Evolutionary conservation across 768 basidiomycete species (phyloP).

Genomic region (Myochromella boudieri): DNA sequence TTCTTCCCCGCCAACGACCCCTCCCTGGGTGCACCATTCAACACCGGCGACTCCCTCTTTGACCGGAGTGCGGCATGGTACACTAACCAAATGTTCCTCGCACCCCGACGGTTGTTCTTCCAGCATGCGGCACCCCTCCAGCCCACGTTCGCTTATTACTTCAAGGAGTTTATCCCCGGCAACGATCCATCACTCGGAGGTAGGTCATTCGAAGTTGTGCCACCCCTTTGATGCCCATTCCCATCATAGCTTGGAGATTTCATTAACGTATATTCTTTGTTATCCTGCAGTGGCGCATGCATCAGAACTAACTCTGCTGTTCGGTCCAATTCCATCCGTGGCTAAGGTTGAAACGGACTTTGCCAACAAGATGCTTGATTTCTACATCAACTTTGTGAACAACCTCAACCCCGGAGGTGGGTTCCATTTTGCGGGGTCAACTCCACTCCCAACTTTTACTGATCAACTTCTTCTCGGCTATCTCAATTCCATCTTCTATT

Average conservation of each 20-base stretch:
- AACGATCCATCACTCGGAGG: conserved; percentile 48
- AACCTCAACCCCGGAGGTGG: conserved; percentile 56
- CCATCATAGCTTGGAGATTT: not conserved
- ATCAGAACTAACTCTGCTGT: conserved; percentile 47
- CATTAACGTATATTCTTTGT: not conserved
- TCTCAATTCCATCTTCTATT: not conserved
- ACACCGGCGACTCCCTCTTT: conserved; percentile 59
- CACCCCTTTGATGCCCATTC: not conserved
- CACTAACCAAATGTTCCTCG: conserved; percentile 56
- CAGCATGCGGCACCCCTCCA: conserved; percentile 45
- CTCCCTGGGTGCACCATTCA: conserved; percentile 48
- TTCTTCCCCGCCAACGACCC: conserved; percentile 51
- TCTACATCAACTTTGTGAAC: conserved; percentile 56
- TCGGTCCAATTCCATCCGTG: conserved; percentile 41
- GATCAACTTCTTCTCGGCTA: no score
- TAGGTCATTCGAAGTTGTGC: conserved; percentile 15
- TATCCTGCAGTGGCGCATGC: conserved; percentile 42
- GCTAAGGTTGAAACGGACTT: conserved; percentile 43
- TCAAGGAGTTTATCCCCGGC: conserved; percentile 58
- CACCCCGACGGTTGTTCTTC: conserved; percentile 49
- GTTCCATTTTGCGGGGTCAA: no score
- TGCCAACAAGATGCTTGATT: conserved; percentile 47
- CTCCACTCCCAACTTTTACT: no score
- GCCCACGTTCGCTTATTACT: conserved; percentile 53
- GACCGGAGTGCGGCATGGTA: conserved; percentile 60